Conservation (phyloP, 2,329 filamentous ascomycete species). For the Graphium sp. region DNA sequence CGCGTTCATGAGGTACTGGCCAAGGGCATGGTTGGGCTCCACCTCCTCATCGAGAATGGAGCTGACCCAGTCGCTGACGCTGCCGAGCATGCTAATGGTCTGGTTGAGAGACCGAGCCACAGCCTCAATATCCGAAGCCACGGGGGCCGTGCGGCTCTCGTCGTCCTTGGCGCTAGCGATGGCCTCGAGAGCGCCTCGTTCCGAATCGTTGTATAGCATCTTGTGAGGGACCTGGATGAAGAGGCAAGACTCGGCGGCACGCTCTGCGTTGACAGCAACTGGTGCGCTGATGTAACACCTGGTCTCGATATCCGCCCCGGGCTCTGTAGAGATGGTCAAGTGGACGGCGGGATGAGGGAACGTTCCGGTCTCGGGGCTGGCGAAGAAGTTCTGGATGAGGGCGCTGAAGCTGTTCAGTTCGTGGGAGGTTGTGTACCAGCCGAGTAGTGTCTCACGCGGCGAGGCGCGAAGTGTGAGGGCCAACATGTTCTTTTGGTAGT, state of each 20-base stretch:
- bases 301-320: slow-evolving; percentile 77
- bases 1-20: slow-evolving; percentile 89
- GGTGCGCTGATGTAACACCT: slow-evolving; percentile 91
- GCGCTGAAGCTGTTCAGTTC: slow-evolving; percentile 98
- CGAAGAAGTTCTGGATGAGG: slow-evolving; percentile 99
- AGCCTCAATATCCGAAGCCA: slow-evolving; percentile 79
- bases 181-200: slow-evolving; percentile 55
- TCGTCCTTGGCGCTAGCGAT: slow-evolving; percentile 67
- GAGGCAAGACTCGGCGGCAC: slow-evolving; percentile 86
- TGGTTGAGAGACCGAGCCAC: slow-evolving; percentile 76
- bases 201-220: slow-evolving; percentile 68
- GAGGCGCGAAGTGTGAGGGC: slow-evolving; percentile 84
- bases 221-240: slow-evolving; percentile 97
- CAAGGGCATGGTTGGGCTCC: slow-evolving; percentile 75
- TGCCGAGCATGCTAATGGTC: slow-evolving; percentile 76
- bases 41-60: slow-evolving; percentile 88
- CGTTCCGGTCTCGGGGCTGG: slow-evolving; percentile 88
- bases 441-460: slow-evolving; percentile 84
- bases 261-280: slow-evolving; percentile 86
- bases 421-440: slow-evolving; percentile 95
- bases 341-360: slow-evolving; percentile 96
- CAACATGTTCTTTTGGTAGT: slow-evolving; percentile 99
- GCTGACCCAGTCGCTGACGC: slow-evolving; percentile 82
- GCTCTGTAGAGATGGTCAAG: slow-evolving; percentile 80
- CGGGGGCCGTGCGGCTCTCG: slow-evolving; percentile 55